A percentile compares a stretch with the other conserved stretches of the same genome.
phyloP scores from a whole-genome alignment of 2,329 filamentous ascomycete species.

The Curvularia verruculosa region DNA sequence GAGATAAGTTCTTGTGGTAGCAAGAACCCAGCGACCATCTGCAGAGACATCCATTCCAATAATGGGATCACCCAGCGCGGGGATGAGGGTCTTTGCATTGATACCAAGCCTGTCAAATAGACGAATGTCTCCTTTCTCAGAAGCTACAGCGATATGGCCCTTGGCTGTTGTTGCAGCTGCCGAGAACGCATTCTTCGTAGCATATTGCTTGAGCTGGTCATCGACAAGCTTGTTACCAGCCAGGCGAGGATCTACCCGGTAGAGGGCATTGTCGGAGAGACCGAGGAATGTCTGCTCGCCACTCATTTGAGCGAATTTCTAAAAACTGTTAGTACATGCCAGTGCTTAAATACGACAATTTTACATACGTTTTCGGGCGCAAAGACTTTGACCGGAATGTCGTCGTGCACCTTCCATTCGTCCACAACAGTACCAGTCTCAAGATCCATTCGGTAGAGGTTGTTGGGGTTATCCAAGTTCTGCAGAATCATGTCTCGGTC shows the following conservation, averaged over 20 bases:
- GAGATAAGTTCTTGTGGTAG: constrained; percentile 91
- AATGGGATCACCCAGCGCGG: constrained; percentile 92
- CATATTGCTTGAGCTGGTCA: constrained; percentile 91
- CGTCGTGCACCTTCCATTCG: constrained; percentile 97
- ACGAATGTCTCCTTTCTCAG: constrained; percentile 96
- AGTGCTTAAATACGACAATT: neutral
- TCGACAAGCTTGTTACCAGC: constrained; percentile 92
- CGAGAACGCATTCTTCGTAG: constrained; percentile 96
- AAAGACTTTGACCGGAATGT: constrained; percentile 90
- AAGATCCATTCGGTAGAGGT: constrained; percentile 94
- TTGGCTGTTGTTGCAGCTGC: constrained; percentile 93
- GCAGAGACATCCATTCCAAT: constrained; percentile 94
- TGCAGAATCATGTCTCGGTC: constrained; percentile 90
- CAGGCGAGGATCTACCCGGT: constrained; percentile 89
- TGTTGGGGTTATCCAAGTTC: constrained; percentile 81
- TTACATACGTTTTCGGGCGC: constrained; percentile 77
- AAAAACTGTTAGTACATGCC: constrained; percentile 30
- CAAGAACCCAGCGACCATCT: constrained; percentile 93
- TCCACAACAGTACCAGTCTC: constrained; percentile 98
- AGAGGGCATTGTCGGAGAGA: constrained; percentile 89
- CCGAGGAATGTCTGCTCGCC: constrained; percentile 94
- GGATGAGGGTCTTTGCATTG: constrained; percentile 96
- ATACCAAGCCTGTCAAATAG: constrained; percentile 96
- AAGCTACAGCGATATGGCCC: constrained; percentile 94
- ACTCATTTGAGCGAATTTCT: constrained; percentile 98